phyloP scores from a whole-genome alignment of 805 yeast genomes.

The Candida wancherniae region DNA sequence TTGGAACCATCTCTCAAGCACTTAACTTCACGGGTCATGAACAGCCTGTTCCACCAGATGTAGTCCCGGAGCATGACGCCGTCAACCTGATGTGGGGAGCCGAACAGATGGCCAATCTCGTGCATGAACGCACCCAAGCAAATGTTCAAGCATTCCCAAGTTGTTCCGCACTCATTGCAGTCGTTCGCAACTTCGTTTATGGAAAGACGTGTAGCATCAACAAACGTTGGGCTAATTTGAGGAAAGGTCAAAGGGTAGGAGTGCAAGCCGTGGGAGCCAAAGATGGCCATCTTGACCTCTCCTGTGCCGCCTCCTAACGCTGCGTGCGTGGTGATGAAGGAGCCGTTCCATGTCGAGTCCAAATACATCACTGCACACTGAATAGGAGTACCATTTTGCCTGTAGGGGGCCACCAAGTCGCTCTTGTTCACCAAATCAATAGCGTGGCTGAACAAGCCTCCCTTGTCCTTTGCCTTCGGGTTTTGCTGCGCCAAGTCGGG shows the following conservation, averaged over 20 bases:
- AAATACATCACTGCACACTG: slow-evolving; percentile 83
- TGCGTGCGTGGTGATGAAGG: slow-evolving; percentile 77
- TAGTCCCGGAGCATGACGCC: slow-evolving; percentile 93
- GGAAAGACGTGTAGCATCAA: slow-evolving; percentile 65
- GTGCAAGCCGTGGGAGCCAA: slow-evolving; percentile 89
- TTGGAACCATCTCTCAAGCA: slow-evolving; percentile 48
- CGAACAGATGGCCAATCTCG: slow-evolving; percentile 87
- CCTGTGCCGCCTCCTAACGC: slow-evolving; percentile 88
- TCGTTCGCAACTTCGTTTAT: slow-evolving; percentile 85
- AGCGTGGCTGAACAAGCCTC: slow-evolving; percentile 76
- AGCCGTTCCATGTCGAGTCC: slow-evolving; percentile 80
- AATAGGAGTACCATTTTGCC: slow-evolving; percentile 38
- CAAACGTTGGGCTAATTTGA: slow-evolving; percentile 59
- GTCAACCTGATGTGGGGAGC: slow-evolving; percentile 85
- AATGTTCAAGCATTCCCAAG: slow-evolving; percentile 85
- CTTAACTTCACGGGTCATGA: slow-evolving; percentile 62
- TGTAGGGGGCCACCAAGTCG: slow-evolving; percentile 41
- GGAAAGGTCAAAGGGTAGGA: slow-evolving; percentile 90
- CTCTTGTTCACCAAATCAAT: slow-evolving; percentile 53
- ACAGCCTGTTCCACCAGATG: slow-evolving; percentile 72
- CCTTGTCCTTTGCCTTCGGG: slow-evolving; percentile 61
- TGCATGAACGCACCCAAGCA: slow-evolving; percentile 94
- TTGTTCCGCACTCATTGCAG: slow-evolving; percentile 72
- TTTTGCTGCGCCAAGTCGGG: slow-evolving; percentile 87
- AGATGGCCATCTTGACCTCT: slow-evolving; percentile 72